Conservation (phyloP, 1,284 basidiomycete species). For the Pascua guehoae region DNA sequence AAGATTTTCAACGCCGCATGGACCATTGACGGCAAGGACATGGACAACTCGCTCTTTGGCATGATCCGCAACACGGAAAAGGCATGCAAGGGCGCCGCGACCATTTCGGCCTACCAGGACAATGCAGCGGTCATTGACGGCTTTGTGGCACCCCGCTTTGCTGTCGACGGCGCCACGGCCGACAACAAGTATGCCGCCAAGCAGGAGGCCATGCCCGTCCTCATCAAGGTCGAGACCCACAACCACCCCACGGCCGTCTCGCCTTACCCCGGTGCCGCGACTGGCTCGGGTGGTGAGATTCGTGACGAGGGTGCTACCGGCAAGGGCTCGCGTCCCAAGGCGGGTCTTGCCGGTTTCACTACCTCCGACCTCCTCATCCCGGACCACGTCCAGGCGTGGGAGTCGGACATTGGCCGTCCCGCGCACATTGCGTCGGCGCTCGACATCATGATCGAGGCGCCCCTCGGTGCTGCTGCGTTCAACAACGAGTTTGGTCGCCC, state of each 20-base stretch:
- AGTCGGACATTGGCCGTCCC: conserved; percentile 79
- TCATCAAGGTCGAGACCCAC: conserved; percentile 98
- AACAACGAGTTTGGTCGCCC: conserved; percentile 99
- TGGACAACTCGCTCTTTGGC: conserved; percentile 79
- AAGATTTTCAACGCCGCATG: conserved; percentile 99
- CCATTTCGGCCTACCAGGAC: conserved; percentile 95
- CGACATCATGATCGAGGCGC: conserved; percentile 97
- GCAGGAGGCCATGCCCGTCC: conserved; percentile 72
- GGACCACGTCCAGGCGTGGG: conserved; percentile 84
- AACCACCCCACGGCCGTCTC: conserved; percentile 99
- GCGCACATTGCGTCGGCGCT: conserved; percentile 86
- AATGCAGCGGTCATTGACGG: conserved; percentile 95
- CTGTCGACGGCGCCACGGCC: conserved; percentile 49
- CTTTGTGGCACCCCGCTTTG: conserved; percentile 72
- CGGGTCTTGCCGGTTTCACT: conserved; percentile 88
- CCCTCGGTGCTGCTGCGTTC: conserved; percentile 90
- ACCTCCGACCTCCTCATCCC: conserved; percentile 93
- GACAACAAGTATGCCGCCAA: conserved; percentile 57
- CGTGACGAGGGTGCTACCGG: conserved; percentile 97
- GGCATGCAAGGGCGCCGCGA: conserved; percentile 62
- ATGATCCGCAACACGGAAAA: conserved; percentile 99
- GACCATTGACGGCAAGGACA: conserved; percentile 73
- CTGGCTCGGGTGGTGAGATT: conserved; percentile 96
- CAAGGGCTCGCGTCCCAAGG: conserved; percentile 92
- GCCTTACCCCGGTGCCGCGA: conserved; percentile 94